Conservation (phyloP, 805 yeast genomes). For the Lipomyces oligophaga region DNA sequence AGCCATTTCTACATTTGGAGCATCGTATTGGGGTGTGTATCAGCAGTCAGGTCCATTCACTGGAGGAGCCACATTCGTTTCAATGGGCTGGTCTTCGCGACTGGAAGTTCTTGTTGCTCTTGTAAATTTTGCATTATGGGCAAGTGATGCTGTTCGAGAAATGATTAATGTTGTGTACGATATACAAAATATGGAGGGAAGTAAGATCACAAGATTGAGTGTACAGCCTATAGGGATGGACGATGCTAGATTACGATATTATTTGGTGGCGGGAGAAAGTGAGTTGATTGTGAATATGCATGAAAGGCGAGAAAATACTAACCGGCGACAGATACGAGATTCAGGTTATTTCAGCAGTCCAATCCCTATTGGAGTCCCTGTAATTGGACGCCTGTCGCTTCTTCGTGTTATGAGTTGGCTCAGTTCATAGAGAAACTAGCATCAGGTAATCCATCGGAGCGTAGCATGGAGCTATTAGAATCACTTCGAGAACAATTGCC, state of each 20-base stretch:
- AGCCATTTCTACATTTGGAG: conserved; percentile 33
- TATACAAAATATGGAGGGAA: conserved; percentile 15
- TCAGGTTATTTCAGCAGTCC: conserved; percentile 37
- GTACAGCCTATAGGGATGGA: conserved; percentile 32
- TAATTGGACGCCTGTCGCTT: conserved; percentile 39
- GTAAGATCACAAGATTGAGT: conserved; percentile 10
- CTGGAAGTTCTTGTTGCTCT: conserved; percentile 36
- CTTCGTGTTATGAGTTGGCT: conserved; percentile 31
- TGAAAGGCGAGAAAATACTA: conserved; percentile 1
- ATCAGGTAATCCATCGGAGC: conserved; percentile 9
- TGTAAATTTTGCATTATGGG: conserved; percentile 36
- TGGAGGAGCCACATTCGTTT: conserved; percentile 32
- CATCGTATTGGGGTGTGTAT: conserved; percentile 31
- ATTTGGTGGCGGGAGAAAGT: conserved; percentile 31
- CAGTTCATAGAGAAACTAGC: conserved; percentile 21
- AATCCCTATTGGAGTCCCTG: conserved; percentile 34
- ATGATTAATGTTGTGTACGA: conserved; percentile 12
- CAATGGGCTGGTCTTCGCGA: conserved; percentile 37
- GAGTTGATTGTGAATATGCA: not conserved
- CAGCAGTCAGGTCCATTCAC: conserved; percentile 22
- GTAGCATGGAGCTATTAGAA: conserved; percentile 9
- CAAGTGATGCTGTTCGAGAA: conserved; percentile 34
- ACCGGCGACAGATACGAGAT: conserved; percentile 35
- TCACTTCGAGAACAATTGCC: conserved; percentile 14
- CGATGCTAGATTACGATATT: conserved; percentile 28